These are phyloP conservation scores for Mucuna pruriens DNA, from an alignment of 306 rosid genomes.

Conservation along the genomic window DNA sequence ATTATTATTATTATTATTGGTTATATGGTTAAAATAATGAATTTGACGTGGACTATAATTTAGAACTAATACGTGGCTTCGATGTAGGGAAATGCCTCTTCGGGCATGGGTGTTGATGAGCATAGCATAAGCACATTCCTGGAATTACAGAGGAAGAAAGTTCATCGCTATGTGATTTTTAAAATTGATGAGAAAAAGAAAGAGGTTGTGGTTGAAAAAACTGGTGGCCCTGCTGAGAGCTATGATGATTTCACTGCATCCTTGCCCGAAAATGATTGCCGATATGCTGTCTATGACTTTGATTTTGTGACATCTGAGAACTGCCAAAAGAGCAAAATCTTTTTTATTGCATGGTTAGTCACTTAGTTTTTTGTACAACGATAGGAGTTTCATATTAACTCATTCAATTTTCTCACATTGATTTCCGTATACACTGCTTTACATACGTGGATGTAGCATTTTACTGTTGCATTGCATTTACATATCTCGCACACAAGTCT, in stretches of 20 bases:
- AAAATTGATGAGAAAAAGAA: conserved; percentile 83
- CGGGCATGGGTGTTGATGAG: conserved; percentile 85
- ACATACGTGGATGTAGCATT: background rate
- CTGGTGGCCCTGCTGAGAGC: conserved; percentile 80
- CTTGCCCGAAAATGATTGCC: conserved; percentile 81
- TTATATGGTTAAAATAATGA: background rate
- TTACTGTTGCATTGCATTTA: conserved; percentile 31
- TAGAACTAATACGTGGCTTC: conserved; percentile 27
- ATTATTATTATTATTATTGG: background rate
- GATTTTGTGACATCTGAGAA: conserved; percentile 80
- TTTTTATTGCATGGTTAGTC: conserved; percentile 79
- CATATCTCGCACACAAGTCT: conserved; percentile 17
- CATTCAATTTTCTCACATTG: background rate
- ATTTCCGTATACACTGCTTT: conserved; percentile 9
- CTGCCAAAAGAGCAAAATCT: conserved; percentile 85
- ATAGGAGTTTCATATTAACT: conserved; percentile 11
- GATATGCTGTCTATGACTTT: conserved; percentile 78
- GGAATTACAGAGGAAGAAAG: conserved; percentile 86
- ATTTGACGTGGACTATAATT: background rate
- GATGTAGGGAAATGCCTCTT: conserved; percentile 65
- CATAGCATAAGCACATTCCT: conserved; percentile 62
- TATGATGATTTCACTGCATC: conserved; percentile 79
- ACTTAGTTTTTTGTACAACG: conserved; percentile 42
- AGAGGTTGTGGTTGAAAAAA: conserved; percentile 83
- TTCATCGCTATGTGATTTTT: conserved; percentile 74